Base-by-base conservation (phyloP, 2,329 filamentous ascomycete genomes). In the Lecanicillium sp. region DNA sequence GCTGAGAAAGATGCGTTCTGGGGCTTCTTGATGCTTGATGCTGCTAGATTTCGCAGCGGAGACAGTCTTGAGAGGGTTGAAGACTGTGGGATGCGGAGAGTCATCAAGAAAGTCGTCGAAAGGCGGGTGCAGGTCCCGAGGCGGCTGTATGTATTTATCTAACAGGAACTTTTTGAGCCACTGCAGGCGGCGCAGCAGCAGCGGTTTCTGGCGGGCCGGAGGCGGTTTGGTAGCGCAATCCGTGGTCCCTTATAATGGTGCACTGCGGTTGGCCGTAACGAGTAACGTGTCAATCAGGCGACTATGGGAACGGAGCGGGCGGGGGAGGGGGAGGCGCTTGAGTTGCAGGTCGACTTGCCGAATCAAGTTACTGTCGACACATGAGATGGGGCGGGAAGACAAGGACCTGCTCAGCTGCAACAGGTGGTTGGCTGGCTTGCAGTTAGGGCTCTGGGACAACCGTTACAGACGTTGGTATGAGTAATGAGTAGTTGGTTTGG, bases 41-140 rank as follows among this genome's bases (percentile, higher is more conserved):
- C 33, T 38, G 22, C 33, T 20, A n/a, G 19, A 22, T 16, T 17
- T 20, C 3, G 33, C 33, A 32, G 28, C 41, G 40, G 56, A 48
- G 57, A 52, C 43, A 60, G 48, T 52, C 58, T 62, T 51, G 51
- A 53, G 44, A 58, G 48, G 50, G 57, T 50, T 43, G 59, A 50
- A 52, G 52, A 53, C 47, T 54, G 50, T 45, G 52, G 45, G 55
- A 60, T 47, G 49, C 48, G 51, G 53, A 56, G 52, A 55, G 48
- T 44, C 56, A 63, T 61, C 42, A 50, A 40, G 38, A 28, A 35
- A 20, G 38, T 36, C 41, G 38, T 40, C 45, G 47, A 36, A 46
- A 45, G 48, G 38, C 43, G 33, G 30, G 35, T 39, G 34, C 22
- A 25, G 22, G 22, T 25, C 22, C 22, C 22, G 22, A 25, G 22